Base-by-base conservation (phyloP, 441 rosid species). In the Gossypium davidsonii region DNA sequence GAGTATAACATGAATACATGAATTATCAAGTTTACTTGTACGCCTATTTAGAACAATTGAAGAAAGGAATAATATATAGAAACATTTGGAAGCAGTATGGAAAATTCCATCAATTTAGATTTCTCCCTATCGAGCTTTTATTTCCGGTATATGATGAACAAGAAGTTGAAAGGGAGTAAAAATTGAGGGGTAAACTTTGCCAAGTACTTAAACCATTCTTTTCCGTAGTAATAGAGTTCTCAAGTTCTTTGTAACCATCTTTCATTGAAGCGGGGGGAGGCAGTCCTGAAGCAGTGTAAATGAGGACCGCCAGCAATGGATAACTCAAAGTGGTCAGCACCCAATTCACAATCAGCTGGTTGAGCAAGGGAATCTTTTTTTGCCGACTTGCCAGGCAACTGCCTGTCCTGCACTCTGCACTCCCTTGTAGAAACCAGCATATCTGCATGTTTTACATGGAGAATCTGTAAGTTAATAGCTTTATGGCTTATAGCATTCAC, bases 351-450 rank as follows among this genome's bases (percentile, higher is more conserved):
- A 81, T 80, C 74, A 83, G 75, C 71, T 87, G 88, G 9, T 48
- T 26, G 8, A 86, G 81, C 67, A 77, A 69, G 12, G 87, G 71
- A 17, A 81, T 84, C 56, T 82, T 78, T 73, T 83, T 10, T 79
- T 60, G 15, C 88, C 91, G 4, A 89, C 74, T 83, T 89, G 94
- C 90, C 90, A 87, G 3, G 94, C 90, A 7, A 87, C 76, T 18
- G 90, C 94, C 0, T 85, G 76, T 20, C 90, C 91, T 56, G 91
- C 94, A 65, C 91, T 89, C 37, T 87, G 94, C 76, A 87, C 85
- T 68, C 91, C 91, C 70, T 87, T 89, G 61, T 87, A 89, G 80
- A 89, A 89, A 12, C 90, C 91, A 1, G 72, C 80, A 34, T 87
- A 87, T 73, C 90, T 89, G 84, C 80, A 78, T 51, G 21, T 28